These are phyloP conservation scores for Histomonas meleagridis DNA, from an alignment of 208 protist species.

Conservation along the genomic window DNA sequence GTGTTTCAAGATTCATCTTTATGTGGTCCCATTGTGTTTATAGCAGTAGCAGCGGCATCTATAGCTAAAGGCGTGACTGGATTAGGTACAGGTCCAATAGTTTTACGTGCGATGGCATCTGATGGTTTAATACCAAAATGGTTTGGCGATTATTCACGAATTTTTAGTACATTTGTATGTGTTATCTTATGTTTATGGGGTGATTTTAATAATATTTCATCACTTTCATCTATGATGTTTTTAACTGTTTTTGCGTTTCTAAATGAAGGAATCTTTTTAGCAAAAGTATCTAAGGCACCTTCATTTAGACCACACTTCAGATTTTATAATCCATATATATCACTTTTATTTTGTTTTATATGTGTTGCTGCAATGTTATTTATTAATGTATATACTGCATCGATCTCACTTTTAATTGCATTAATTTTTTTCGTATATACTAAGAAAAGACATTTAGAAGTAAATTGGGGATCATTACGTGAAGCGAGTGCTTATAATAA, in stretches of 20 bases:
- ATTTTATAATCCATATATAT: neutral
- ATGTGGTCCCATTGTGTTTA: neutral
- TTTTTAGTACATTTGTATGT: neutral
- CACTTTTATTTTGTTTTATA: neutral
- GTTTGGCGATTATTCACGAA: neutral
- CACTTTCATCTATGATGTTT: neutral
- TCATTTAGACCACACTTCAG: neutral
- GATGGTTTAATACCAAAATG: neutral
- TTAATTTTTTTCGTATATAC: neutral
- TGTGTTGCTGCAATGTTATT: neutral
- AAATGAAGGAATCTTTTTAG: neutral
- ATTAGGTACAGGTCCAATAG: neutral
- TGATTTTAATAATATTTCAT: slow-evolving; percentile 9
- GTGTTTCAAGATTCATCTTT: neutral
- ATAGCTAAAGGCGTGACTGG: neutral
- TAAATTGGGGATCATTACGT: neutral
- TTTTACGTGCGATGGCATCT: neutral
- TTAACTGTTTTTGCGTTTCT: neutral
- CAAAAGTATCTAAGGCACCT: neutral
- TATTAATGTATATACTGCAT: neutral
- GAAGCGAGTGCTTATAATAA: neutral
- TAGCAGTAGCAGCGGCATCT: neutral
- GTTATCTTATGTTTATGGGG: neutral
- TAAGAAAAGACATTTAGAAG: neutral
- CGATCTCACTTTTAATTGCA: neutral